These are phyloP conservation scores for Citeromyces nyonsensis DNA, from an alignment of 805 yeast genomes.

Conservation along the genomic window DNA sequence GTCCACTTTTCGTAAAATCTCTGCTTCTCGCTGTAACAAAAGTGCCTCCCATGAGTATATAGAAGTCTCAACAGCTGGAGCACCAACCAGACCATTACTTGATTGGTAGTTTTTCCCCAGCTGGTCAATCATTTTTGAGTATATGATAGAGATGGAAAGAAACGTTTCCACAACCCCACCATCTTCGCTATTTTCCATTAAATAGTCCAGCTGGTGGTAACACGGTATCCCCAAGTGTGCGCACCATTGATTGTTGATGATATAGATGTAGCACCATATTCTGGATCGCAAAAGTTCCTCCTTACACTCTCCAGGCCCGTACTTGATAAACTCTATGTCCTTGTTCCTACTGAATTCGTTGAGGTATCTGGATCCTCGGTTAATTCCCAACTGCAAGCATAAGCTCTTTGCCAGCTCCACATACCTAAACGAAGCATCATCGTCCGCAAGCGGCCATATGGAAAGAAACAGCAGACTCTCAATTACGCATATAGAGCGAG, in stretches of 20 bases:
- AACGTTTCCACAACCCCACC: slow-evolving; percentile 7
- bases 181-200: slow-evolving; percentile 2
- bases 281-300: slow-evolving; percentile 7
- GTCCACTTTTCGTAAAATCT: no score
- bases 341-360: slow-evolving; percentile 8
- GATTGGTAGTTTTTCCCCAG: slow-evolving; percentile 5
- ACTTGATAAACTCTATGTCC: slow-evolving; percentile 2
- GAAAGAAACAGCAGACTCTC: slow-evolving; percentile 12
- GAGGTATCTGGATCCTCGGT: slow-evolving; percentile 5
- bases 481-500: slow-evolving; percentile 6
- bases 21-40: no score
- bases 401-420: slow-evolving; percentile 9
- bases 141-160: slow-evolving; percentile 7
- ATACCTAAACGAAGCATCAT: slow-evolving; percentile 9
- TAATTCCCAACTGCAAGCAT: slow-evolving; percentile 8
- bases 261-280: slow-evolving; percentile 12
- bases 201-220: slow-evolving; percentile 4
- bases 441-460: slow-evolving; percentile 11
- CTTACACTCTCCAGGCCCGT: slow-evolving; percentile 2
- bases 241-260: slow-evolving; percentile 11
- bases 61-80: no score
- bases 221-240: slow-evolving; percentile 12
- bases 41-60: no score
- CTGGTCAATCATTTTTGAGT: slow-evolving; percentile 8
- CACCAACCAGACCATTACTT: no score